These are phyloP conservation scores for Amoeboradix gromovi DNA, from an alignment of 371 early-diverging fungal species.

Conservation along the genomic window DNA sequence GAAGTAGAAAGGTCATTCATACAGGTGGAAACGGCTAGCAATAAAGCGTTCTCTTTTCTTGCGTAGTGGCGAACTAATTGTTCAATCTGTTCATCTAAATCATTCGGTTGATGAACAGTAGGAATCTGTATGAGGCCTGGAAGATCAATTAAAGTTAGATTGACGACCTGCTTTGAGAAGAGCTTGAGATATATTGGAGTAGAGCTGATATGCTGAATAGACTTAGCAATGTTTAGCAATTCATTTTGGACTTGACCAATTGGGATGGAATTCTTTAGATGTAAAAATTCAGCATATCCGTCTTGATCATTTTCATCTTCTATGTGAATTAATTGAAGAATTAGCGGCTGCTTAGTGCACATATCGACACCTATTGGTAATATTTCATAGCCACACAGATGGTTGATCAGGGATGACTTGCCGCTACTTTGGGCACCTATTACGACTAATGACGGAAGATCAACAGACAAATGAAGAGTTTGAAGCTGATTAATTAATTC, in stretches of 20 bases:
- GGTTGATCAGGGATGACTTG: slow-evolving; percentile 16
- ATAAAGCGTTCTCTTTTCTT: slow-evolving; percentile 18
- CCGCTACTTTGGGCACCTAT: slow-evolving; percentile 22
- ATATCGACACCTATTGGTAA: background rate
- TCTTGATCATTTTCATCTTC: background rate
- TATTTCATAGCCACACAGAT: slow-evolving; percentile 10
- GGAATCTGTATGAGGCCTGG: slow-evolving; percentile 46
- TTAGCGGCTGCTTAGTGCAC: background rate
- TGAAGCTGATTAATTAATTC: background rate
- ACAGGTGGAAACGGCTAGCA: slow-evolving; percentile 18
- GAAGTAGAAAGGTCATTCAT: slow-evolving; percentile 22
- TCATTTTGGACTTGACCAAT: background rate
- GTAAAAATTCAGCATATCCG: background rate
- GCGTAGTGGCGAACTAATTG: slow-evolving; percentile 14
- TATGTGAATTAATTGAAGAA: background rate
- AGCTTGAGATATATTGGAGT: background rate
- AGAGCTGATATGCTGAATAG: background rate
- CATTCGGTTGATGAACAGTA: slow-evolving; percentile 23
- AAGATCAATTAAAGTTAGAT: slow-evolving; percentile 18
- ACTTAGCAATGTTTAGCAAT: background rate
- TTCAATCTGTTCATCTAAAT: slow-evolving; percentile 12
- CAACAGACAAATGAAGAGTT: slow-evolving; percentile 6
- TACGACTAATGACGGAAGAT: slow-evolving; percentile 29
- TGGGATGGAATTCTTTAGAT: background rate
- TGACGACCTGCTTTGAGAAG: slow-evolving; percentile 5